These are phyloP conservation scores for Fusarium sp. DNA, from an alignment of 2,329 filamentous ascomycete species.

Conservation along the genomic window DNA sequence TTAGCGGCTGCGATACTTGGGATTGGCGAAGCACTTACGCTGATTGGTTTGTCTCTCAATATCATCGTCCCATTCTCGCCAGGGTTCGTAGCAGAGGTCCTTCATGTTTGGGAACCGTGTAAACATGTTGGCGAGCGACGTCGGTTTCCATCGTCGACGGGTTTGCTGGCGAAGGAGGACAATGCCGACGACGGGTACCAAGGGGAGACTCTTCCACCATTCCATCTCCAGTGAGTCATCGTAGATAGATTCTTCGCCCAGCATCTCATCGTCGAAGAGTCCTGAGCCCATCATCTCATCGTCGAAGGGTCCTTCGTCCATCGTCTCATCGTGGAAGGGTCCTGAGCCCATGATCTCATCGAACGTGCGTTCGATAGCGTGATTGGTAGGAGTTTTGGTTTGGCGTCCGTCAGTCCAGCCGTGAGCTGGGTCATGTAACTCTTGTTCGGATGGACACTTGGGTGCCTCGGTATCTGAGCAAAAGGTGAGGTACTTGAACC, in stretches of 20 bases:
- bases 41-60: conserved; percentile 43
- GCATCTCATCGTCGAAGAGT: no score
- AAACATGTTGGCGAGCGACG: conserved; percentile 49
- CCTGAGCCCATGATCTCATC: conserved; percentile 44
- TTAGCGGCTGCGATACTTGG: conserved; percentile 33
- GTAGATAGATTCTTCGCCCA: no score
- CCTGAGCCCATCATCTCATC: no score
- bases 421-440: conserved; percentile 44
- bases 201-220: conserved; percentile 51
- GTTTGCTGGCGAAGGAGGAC: conserved; percentile 54
- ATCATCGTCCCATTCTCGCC: conserved; percentile 47
- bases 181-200: conserved; percentile 48
- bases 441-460: conserved; percentile 13
- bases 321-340: no score
- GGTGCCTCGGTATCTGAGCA: conserved; percentile 28
- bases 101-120: conserved; percentile 50
- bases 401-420: conserved; percentile 47
- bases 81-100: conserved; percentile 55
- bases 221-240: conserved; percentile 24
- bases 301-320: no score
- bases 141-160: conserved; percentile 51
- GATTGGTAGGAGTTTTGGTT: conserved; percentile 23
- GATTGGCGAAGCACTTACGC: conserved; percentile 43
- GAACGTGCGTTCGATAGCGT: conserved; percentile 40
- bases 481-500: conserved; percentile 51